Percentiles rank a stretch among this genome's conserved stretches.
Conservation (phyloP, 352 stramenopile genomes). For the Phytophthora sansomeana region DNA sequence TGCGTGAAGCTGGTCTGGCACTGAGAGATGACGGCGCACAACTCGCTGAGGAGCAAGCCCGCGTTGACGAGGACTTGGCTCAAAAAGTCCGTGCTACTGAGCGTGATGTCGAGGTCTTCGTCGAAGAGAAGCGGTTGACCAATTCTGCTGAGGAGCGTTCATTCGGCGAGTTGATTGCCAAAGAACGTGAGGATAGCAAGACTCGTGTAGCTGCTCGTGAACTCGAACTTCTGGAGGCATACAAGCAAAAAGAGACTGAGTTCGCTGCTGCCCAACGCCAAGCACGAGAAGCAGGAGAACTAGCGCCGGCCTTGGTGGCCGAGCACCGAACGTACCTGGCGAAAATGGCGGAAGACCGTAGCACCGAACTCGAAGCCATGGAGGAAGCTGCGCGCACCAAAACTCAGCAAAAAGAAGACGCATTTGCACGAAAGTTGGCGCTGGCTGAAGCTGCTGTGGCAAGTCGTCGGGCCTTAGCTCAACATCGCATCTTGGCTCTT, state of each 20-base stretch:
- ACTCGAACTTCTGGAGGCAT: constrained; percentile 75
- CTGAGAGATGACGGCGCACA: constrained; percentile 65
- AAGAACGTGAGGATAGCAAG: constrained; percentile 58
- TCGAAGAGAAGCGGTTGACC: constrained; percentile 70
- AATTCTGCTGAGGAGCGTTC: constrained; percentile 60
- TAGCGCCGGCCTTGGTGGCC: constrained; percentile 71
- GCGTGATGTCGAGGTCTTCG: constrained; percentile 81
- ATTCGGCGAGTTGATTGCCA: constrained; percentile 73
- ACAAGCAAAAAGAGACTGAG: constrained; percentile 80
- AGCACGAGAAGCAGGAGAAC: constrained; percentile 66
- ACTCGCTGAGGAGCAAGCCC: constrained; percentile 63
- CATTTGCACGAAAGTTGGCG: constrained; percentile 81
- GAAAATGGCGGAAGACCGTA: constrained; percentile 83
- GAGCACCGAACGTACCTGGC: constrained; percentile 86
- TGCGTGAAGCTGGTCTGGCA: constrained; percentile 82
- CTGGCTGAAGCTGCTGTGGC: constrained; percentile 77
- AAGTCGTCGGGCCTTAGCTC: constrained; percentile 71
- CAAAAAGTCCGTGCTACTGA: constrained; percentile 86
- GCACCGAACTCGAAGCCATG: constrained; percentile 65
- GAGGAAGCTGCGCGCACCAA: constrained; percentile 43
- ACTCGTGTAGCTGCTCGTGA: constrained; percentile 70
- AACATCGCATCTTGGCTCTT: constrained; percentile 78
- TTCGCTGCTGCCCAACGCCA: constrained; percentile 74
- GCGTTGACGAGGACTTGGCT: constrained; percentile 80
- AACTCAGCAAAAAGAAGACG: constrained; percentile 72